Conservation (phyloP, 371 early-diverging fungal genomes). For the Dichotomocladium elegans region DNA sequence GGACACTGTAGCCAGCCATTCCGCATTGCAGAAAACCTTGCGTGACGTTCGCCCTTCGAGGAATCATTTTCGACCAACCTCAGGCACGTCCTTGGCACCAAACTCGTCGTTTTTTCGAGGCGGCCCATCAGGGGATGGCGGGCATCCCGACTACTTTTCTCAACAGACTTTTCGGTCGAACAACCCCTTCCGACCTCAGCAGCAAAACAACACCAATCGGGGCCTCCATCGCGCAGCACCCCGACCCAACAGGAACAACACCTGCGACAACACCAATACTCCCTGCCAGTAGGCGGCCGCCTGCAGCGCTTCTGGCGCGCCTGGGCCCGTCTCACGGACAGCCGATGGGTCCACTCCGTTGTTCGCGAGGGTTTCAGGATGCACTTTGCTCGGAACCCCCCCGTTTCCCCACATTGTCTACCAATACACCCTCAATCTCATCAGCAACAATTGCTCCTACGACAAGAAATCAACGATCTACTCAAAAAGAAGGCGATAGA, state of each 20-base stretch:
- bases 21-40: neutral
- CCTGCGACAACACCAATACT: neutral
- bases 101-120: neutral
- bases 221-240: neutral
- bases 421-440: neutral
- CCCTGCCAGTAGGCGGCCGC: neutral
- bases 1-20: neutral
- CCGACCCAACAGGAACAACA: neutral
- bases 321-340: neutral
- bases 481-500: slow-evolving; percentile 1
- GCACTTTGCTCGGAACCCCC: neutral
- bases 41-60: neutral
- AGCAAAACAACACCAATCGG: neutral
- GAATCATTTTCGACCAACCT: too few species aligned
- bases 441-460: neutral
- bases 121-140: neutral
- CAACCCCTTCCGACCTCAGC: neutral
- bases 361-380: neutral
- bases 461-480: slow-evolving; percentile 2
- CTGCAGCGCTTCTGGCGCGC: neutral
- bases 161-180: neutral
- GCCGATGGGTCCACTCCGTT: neutral
- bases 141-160: neutral
- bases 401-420: neutral
- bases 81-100: too few species aligned